A percentile compares a stretch with the other conserved stretches of the same genome.
Evolutionary conservation across 345 rosid genomes (phyloP).

Genomic region (Hypericum perforatum): DNA sequence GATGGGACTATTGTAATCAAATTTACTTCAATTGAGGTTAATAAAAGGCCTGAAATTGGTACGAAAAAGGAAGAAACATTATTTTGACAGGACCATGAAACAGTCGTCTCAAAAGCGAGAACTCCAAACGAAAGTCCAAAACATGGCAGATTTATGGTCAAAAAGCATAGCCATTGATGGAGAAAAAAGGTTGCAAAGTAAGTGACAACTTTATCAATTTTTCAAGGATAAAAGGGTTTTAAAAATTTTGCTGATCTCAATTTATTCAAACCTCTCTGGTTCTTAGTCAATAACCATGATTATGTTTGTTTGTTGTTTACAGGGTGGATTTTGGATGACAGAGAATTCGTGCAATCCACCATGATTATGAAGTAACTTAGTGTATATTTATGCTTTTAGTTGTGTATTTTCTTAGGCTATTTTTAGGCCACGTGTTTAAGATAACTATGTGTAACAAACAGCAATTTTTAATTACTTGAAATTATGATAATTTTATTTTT

Average conservation of each 20-base stretch:
- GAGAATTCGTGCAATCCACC: slow-evolving; percentile 9
- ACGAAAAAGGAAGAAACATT: slow-evolving; percentile 15
- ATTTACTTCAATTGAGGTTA: slow-evolving; percentile 3
- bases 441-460: too few relatives aligned
- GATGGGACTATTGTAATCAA: slow-evolving; percentile 15
- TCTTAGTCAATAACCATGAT: slow-evolving; percentile 45
- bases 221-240: slow-evolving; percentile 11
- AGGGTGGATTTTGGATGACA: slow-evolving; percentile 18
- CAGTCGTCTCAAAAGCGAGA: slow-evolving; percentile 12
- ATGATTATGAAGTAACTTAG: too few relatives aligned
- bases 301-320: slow-evolving; percentile 25
- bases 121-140: slow-evolving; percentile 21
- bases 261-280: slow-evolving; percentile 19
- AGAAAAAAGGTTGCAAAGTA: slow-evolving; percentile 25
- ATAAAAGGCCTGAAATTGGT: slow-evolving; percentile 13
- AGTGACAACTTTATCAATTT: slow-evolving; percentile 11
- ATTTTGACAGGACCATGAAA: slow-evolving; percentile 27
- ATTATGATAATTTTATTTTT: too few relatives aligned
- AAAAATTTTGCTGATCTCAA: slow-evolving; percentile 7
- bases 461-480: too few relatives aligned
- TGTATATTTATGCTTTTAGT: too few relatives aligned
- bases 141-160: slow-evolving; percentile 36
- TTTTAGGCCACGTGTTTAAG: too few relatives aligned
- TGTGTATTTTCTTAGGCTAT: too few relatives aligned
- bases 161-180: slow-evolving; percentile 26